Percentiles rank a stretch among this genome's conserved stretches.
These are phyloP conservation scores for Alternaria sp. DNA, from an alignment of 2,329 filamentous ascomycete species.

Conservation along the genomic window DNA sequence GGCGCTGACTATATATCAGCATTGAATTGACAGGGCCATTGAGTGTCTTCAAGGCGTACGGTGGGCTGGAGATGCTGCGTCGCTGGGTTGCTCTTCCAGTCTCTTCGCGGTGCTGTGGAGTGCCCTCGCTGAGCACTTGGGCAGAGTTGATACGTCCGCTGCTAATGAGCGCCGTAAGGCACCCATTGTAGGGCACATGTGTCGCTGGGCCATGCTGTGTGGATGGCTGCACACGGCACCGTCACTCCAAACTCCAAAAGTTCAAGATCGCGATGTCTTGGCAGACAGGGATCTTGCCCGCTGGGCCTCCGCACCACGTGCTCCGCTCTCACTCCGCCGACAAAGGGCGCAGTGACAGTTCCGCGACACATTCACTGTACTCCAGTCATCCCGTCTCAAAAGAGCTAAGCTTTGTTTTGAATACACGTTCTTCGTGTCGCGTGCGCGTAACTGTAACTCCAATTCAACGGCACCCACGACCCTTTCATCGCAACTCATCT, in stretches of 20 bases:
- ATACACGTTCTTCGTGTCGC: neutral
- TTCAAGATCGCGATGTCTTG: constrained; percentile 38
- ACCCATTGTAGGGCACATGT: constrained; percentile 44
- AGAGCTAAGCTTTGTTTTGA: neutral
- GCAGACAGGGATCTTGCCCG: constrained; percentile 29
- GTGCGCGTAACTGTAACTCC: neutral
- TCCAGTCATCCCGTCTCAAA: neutral
- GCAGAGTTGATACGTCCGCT: constrained; percentile 23
- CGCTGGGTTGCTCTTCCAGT: constrained; percentile 32
- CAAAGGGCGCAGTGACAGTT: neutral
- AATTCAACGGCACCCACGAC: neutral
- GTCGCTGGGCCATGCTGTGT: constrained; percentile 45
- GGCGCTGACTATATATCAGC: constrained; percentile 20
- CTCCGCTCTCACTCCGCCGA: constrained; percentile 1
- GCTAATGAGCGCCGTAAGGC: constrained; percentile 31
- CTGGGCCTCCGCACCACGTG: constrained; percentile 18
- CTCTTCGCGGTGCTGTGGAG: constrained; percentile 35
- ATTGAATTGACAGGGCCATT: neutral
- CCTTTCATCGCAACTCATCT: neutral
- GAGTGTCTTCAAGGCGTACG: constrained; percentile 6
- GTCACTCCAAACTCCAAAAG: constrained; percentile 30
- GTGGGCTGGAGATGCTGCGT: constrained; percentile 16
- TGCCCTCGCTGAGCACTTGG: constrained; percentile 29
- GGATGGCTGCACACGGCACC: constrained; percentile 18
- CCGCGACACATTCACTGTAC: neutral